phyloP scores from a whole-genome alignment of 345 rosid species.

The Eucalyptus pumila region DNA sequence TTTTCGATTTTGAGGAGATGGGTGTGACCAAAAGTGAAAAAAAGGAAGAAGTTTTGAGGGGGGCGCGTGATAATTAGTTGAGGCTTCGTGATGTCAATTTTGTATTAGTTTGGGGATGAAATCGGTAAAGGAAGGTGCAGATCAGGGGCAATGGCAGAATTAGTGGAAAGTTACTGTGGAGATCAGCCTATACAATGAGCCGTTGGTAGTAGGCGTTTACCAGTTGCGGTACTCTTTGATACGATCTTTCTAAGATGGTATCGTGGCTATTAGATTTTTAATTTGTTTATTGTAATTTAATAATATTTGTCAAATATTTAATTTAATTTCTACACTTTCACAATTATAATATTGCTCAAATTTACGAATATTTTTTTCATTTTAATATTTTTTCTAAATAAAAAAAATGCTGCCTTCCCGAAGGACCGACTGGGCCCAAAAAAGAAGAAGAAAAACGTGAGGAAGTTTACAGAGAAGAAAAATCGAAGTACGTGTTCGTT shows the following conservation, averaged over 20 bases:
- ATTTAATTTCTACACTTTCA: not conserved
- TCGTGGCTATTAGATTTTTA: rapidly evolving
- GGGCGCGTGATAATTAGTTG: not conserved
- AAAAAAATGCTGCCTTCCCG: not conserved
- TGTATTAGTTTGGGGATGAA: not conserved
- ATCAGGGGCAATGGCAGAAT: not conserved
- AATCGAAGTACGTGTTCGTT: not conserved
- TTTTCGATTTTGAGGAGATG: not conserved
- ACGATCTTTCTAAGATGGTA: not conserved
- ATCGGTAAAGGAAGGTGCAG: not conserved
- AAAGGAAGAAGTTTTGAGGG: not conserved
- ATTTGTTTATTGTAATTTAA: not conserved
- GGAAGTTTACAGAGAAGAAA: not conserved
- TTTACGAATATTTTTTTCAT: not conserved
- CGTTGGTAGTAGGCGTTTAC: not conserved
- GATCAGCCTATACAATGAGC: not conserved
- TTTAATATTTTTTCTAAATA: not conserved
- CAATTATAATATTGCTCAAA: not conserved
- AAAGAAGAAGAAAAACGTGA: not conserved
- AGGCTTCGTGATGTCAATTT: not conserved
- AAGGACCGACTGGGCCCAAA: not conserved
- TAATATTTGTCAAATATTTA: not conserved
- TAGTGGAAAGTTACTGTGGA: not conserved
- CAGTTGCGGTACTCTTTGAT: not conserved
- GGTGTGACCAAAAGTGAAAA: not conserved